These are phyloP conservation scores for Tricholoma hemisulphureum DNA, from an alignment of 768 basidiomycete species.

Conservation along the genomic window DNA sequence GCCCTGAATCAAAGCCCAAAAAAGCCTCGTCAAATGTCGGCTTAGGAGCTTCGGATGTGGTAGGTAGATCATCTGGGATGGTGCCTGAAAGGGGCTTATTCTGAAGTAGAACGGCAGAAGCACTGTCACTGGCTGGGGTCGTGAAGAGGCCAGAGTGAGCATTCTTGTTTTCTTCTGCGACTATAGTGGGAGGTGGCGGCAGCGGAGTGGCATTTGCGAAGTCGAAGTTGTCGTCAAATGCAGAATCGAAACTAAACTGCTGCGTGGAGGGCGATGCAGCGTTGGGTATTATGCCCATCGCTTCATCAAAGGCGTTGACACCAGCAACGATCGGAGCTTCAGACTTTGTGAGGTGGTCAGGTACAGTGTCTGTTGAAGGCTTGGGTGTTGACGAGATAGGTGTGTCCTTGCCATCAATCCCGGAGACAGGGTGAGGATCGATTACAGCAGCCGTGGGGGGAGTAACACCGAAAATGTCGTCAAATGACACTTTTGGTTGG, in stretches of 20 bases:
- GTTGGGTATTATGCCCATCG: conserved; percentile 55
- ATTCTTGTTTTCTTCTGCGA: conserved; percentile 5
- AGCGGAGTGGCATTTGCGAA: conserved; percentile 42
- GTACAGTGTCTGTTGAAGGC: conserved; percentile 22
- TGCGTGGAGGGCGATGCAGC: conserved; percentile 35
- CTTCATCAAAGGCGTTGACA: conserved; percentile 73
- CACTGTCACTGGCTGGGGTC: conserved; percentile 6
- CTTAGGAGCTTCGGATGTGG: conserved; percentile 4
- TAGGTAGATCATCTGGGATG: conserved; percentile 2
- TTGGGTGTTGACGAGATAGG: background rate
- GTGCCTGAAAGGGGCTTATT: conserved; percentile 1
- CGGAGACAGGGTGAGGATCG: background rate
- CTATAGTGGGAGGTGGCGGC: conserved; percentile 25
- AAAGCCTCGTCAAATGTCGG: conserved; percentile 55
- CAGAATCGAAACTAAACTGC: conserved; percentile 63
- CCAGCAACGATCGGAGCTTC: conserved; percentile 36
- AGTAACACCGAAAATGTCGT: conserved; percentile 54
- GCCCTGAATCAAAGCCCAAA: conserved; percentile 41
- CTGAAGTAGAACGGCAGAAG: background rate
- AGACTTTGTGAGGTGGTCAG: conserved; percentile 13
- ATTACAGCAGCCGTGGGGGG: conserved; percentile 21
- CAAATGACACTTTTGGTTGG: conserved; percentile 38
- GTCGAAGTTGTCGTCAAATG: conserved; percentile 60
- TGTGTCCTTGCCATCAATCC: background rate
- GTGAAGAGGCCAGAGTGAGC: conserved; percentile 36